Evolutionary conservation across 2,329 filamentous ascomycete genomes (phyloP), one percentile per base, ranked within the genome.

Genomic region (Talaromyces verruculosus): DNA sequence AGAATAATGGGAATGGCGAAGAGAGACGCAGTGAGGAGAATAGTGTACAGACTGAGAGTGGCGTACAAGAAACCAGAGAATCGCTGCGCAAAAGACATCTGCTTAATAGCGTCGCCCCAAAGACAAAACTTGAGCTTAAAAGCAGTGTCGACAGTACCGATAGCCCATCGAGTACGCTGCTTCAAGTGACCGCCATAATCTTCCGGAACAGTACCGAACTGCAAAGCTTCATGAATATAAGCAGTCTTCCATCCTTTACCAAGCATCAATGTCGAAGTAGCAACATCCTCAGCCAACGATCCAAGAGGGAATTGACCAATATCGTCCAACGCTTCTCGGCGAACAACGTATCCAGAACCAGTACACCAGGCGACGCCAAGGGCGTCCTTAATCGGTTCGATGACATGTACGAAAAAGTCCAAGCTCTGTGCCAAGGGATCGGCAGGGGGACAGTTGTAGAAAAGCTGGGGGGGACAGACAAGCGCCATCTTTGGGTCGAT

Each of bases 281-380:
- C 83, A 2, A 87, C 83, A 71, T 89, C 87, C 72, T 89, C 87
- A 4, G 85, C 83, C 7, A 89, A 76, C 4, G 85, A 87, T 15
- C 83, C 85, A 1, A 84, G 80, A 0, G 87, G 87, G 68, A 87
- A 89, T 69, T 87, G 85, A 69, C 86, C 87, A 67, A 89, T 88
- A 22, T 84, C 80, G 19, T 87, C 84, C 3, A 89, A 78, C 5
- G 87, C 87, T 63, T 82, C 76, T n/a, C 87, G 84, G 3, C 87
- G 84, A 33, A 84, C 81, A 4, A 86, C 77, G 69, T 87, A 89
- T 6, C 87, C 87, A 5, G 87, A 88, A 4, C 87, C 87, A n/a
- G 85, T 87, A 70, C 86, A 88, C 83, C 86, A 87, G n/a, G 86
- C 86, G 4, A 86, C 84, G 75, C 77, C 78, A 33, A 79, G 72